A percentile compares a stretch with the other conserved stretches of the same genome.
Evolutionary conservation across 768 basidiomycete genomes (phyloP).

Genomic region (Rhizopogon vulgaris): DNA sequence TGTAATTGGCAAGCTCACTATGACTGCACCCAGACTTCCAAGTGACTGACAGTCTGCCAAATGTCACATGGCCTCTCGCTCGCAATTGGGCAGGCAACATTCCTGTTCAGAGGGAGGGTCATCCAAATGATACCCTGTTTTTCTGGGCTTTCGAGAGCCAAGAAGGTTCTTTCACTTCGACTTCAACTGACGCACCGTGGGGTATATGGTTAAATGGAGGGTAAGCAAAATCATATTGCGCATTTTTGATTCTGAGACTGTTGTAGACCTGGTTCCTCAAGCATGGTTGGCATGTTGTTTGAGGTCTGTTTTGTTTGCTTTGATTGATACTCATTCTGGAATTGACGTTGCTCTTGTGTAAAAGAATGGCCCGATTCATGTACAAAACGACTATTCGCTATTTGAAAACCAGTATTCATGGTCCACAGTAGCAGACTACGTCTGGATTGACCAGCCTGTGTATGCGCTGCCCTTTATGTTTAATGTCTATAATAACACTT

Average conservation of each 20-base stretch:
- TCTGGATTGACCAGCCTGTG: conserved; percentile 75
- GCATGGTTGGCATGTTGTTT: conserved; percentile 56
- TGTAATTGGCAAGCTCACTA: neutral
- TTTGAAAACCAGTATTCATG: conserved; percentile 51
- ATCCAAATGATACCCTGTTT: conserved; percentile 62
- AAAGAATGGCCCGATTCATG: conserved; percentile 66
- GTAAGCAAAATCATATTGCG: conserved; percentile 25
- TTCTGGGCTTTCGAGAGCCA: conserved; percentile 58
- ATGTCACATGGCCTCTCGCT: conserved; percentile 47
- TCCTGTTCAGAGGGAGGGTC: conserved; percentile 49
- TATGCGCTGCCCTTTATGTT: conserved; percentile 13
- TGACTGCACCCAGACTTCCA: conserved; percentile 41
- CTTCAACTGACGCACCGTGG: conserved; percentile 49
- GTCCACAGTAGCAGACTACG: conserved; percentile 55
- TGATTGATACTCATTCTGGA: neutral
- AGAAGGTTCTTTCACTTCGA: conserved; percentile 47
- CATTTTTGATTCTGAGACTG: neutral
- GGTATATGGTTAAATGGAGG: conserved; percentile 73
- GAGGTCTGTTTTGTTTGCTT: conserved; percentile 39
- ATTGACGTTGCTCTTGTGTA: neutral
- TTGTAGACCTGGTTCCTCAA: conserved; percentile 61
- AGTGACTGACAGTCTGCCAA: conserved; percentile 51
- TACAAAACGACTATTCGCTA: conserved; percentile 45
- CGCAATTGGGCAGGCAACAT: conserved; percentile 63
- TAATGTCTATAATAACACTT: neutral